Percentiles rank a stretch among this genome's conserved stretches.
Evolutionary conservation across 495 filamentous ascomycete genomes (phyloP).

Genomic region (Daldinia vernicosa): DNA sequence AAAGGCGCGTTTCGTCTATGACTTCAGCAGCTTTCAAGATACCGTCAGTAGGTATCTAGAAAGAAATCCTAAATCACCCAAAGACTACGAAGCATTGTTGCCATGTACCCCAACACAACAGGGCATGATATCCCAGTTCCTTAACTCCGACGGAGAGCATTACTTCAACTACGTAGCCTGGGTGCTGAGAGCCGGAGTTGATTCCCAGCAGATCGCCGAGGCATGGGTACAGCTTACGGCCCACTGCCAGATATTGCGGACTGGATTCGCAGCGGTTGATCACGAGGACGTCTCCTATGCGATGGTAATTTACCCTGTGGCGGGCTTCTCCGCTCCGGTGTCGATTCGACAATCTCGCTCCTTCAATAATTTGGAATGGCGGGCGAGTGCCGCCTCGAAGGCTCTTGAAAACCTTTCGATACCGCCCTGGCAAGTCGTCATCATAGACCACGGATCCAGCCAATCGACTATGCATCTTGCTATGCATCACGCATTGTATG

Average conservation of each 20-base stretch:
- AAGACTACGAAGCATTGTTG: conserved; percentile 55
- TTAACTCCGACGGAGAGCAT: conserved; percentile 61
- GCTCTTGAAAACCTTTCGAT: conserved; percentile 25
- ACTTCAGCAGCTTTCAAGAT: conserved; percentile 50
- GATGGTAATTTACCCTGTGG: conserved; percentile 66
- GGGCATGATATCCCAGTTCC: conserved; percentile 69
- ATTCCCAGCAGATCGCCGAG: conserved; percentile 46
- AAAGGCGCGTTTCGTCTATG: conserved; percentile 52
- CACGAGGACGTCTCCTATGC: conserved; percentile 67
- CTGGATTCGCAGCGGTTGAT: conserved; percentile 69
- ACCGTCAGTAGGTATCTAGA: conserved; percentile 43
- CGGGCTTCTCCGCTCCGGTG: conserved; percentile 32
- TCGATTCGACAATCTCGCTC: conserved; percentile 1
- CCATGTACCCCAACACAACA: conserved; percentile 73
- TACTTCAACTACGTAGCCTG: conserved; percentile 72
- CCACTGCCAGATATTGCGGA: conserved; percentile 74
- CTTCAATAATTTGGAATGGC: conserved; percentile 49
- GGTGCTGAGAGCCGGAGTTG: conserved; percentile 42
- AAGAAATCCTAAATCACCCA: conserved; percentile 1
- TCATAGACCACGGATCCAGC: conserved; percentile 26
- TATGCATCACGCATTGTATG: conserved; percentile 80
- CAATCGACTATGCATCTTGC: conserved; percentile 56
- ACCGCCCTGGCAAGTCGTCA: conserved; percentile 46
- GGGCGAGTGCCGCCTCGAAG: conserved; percentile 13
- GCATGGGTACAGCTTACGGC: conserved; percentile 67